Base-by-base conservation (phyloP, 805 yeast genomes). In the Candida ulmi region DNA sequence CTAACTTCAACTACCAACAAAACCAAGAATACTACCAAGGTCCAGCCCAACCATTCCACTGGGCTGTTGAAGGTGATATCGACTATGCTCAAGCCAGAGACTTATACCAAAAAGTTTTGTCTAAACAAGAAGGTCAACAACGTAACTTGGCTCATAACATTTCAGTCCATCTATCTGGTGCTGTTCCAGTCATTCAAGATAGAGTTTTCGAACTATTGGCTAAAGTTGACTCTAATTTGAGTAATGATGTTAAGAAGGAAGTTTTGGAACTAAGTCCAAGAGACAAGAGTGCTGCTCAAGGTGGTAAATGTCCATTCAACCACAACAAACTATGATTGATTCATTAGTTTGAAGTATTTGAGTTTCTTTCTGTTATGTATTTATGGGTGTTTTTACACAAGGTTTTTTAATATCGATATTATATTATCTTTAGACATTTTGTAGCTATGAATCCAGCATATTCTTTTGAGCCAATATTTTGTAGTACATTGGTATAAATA, bases 1-100 rank as follows among this genome's bases (percentile, higher is more conserved):
- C 48, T 8, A 48, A 53, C 41, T 42, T 52, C 41, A 51, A 57
- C 40, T 62, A 55, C 46, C 83, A 79, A 60, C 72, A 74, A 54
- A 77, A 78, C 51, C 90, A 83, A 63, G 95, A 85, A 66, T 73
- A 77, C 45, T 86, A 93, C 93, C 66, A 68, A 41, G 93, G 93
- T 42, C 76, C 88, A 39, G 93, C 93, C 35, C 67, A 80, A 45
- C 87, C 91, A 48, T 85, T 76, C 78, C 93, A 88, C 68, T 88
- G 96, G 96, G 72, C 74, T 41, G 76, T 76, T 40, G 65, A 63
- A 19, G 83, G 80, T 37, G 87, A 76, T 44, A 66, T 68, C 49
- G 96, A 90, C 66, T 90, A 67, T 61, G 73, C 63, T 47, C 96
- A 90, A 68, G 83, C 96, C 37, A 69, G 81, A 45, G 79, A 62